Conservation (phyloP, 305 asterid species). For the Rubia balearica region DNA sequence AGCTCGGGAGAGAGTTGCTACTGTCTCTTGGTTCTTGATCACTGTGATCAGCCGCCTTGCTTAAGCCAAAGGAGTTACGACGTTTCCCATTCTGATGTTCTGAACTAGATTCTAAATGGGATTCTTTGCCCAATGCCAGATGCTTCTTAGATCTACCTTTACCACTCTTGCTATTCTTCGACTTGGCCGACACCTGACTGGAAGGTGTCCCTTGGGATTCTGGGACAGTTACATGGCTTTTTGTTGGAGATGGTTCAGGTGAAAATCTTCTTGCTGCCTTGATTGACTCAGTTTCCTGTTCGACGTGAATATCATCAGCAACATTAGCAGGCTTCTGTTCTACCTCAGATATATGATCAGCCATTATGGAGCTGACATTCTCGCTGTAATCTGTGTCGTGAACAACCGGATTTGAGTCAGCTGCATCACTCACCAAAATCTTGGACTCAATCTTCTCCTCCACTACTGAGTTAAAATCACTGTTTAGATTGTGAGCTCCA, state of each 20-base stretch:
- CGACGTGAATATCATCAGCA: slow-evolving; percentile 27
- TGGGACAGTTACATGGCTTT: slow-evolving; percentile 51
- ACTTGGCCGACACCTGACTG: slow-evolving; percentile 55
- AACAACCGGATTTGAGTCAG: slow-evolving; percentile 24
- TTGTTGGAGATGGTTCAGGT: slow-evolving; percentile 69
- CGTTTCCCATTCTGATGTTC: slow-evolving; percentile 68
- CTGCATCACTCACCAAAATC: slow-evolving; percentile 28
- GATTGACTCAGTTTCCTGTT: slow-evolving; percentile 38
- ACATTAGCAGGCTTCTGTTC: slow-evolving; percentile 38
- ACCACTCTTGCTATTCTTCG: slow-evolving; percentile 49
- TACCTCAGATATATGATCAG: slow-evolving; percentile 27
- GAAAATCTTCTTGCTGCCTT: slow-evolving; percentile 37
- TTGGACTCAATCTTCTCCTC: neutral
- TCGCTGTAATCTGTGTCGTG: slow-evolving; percentile 32
- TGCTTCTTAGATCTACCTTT: slow-evolving; percentile 48
- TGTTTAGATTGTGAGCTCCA: slow-evolving; percentile 25
- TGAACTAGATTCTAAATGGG: slow-evolving; percentile 37
- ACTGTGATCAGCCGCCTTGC: slow-evolving; percentile 43
- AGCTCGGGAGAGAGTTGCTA: slow-evolving; percentile 76
- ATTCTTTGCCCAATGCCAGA: slow-evolving; percentile 41
- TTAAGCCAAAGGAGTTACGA: slow-evolving; percentile 63
- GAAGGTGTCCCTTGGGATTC: slow-evolving; percentile 81
- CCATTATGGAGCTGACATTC: slow-evolving; percentile 23
- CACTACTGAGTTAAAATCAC: slow-evolving; percentile 25
- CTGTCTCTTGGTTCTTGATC: slow-evolving; percentile 91